Conservation (phyloP, 148 eudicot species). For the Amaranthus cruentus region DNA sequence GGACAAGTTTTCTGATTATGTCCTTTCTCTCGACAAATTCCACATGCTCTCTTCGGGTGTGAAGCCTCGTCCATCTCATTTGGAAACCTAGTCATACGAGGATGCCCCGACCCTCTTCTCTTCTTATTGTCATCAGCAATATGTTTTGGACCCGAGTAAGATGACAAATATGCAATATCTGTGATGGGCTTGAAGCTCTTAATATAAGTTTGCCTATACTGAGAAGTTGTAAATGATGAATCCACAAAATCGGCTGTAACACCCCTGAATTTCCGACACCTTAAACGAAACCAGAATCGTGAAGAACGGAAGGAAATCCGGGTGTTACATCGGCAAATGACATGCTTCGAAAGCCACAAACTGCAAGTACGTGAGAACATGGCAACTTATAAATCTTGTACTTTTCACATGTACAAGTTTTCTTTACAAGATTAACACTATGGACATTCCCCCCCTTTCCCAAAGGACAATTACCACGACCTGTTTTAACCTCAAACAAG, state of each 20-base stretch:
- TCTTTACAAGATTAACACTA: background rate
- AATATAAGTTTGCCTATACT: background rate
- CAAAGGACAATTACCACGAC: background rate
- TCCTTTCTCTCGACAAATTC: background rate
- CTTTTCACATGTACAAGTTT: background rate
- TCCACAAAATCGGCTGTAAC: background rate
- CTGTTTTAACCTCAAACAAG: background rate
- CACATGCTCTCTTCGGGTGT: background rate
- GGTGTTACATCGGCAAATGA: background rate
- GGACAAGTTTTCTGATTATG: background rate
- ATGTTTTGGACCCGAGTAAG: background rate
- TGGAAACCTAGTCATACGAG: background rate
- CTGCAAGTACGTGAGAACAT: background rate
- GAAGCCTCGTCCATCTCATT: background rate
- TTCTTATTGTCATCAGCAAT: background rate
- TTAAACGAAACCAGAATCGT: too few relatives aligned
- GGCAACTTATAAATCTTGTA: slow-evolving; percentile 4
- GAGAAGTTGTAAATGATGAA: background rate
- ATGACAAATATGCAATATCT: background rate
- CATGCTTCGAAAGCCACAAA: background rate
- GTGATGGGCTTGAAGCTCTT: background rate
- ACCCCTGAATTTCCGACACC: background rate
- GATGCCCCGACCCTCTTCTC: background rate
- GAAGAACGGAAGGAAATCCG: background rate
- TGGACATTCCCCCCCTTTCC: background rate